These are phyloP conservation scores for Petrea volubilis DNA, from an alignment of 257 asterid genomes.

Conservation along the genomic window DNA sequence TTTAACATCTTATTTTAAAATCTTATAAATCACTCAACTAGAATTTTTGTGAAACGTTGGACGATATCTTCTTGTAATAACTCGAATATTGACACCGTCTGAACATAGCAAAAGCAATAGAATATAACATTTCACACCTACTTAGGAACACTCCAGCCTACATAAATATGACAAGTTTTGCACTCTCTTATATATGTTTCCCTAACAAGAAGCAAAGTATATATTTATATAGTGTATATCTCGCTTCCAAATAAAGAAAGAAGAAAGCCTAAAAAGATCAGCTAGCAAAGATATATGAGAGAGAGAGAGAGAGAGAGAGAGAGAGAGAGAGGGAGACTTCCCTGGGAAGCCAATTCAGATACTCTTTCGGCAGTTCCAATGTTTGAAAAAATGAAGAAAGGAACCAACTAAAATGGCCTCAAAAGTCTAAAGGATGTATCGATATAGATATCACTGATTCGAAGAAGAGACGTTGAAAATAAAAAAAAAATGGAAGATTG, in stretches of 20 bases:
- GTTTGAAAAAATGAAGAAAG: slow-evolving; percentile 31
- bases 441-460: neutral
- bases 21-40: neutral
- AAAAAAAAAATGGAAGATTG: neutral
- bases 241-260: neutral
- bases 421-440: slow-evolving; percentile 24
- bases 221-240: neutral
- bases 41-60: neutral
- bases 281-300: neutral
- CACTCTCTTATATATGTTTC: neutral
- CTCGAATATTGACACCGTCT: too few species aligned
- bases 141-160: neutral
- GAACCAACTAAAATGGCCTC: neutral
- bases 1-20: neutral
- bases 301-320: neutral
- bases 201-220: slow-evolving; percentile 30
- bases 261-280: neutral
- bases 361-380: slow-evolving; percentile 48
- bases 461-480: neutral
- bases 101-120: too few species aligned
- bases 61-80: neutral
- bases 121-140: neutral
- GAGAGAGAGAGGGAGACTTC: slow-evolving; percentile 24
- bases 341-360: slow-evolving; percentile 37
- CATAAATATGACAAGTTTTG: neutral